Evolutionary conservation across 106 monocot genomes (phyloP).

Genomic region (Vanilla planifolia): DNA sequence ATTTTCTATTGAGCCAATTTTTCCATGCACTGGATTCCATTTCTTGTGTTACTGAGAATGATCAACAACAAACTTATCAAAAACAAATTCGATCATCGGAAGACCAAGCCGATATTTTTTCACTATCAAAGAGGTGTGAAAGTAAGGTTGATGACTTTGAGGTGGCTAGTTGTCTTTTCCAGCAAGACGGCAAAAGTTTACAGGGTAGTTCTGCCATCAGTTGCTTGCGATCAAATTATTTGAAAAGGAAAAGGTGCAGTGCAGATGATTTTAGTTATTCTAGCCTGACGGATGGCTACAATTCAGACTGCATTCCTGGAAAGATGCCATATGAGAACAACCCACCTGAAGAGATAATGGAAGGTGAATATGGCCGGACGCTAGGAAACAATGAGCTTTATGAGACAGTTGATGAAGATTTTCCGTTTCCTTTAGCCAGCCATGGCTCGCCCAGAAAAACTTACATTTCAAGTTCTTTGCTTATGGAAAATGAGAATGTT

Average conservation of each 20-base stretch:
- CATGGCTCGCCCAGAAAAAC: slow-evolving; percentile 1
- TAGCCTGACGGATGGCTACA: slow-evolving; percentile 4
- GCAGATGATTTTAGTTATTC: slow-evolving; percentile 17
- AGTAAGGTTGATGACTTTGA: slow-evolving; percentile 6
- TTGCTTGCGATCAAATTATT: slow-evolving; percentile 10
- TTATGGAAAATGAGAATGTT: slow-evolving; percentile 14
- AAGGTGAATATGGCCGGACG: slow-evolving; percentile 1
- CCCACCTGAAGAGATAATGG: slow-evolving; percentile 7
- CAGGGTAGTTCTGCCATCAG: slow-evolving; percentile 4
- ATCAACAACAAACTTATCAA: slow-evolving; percentile 17
- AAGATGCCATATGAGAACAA: slow-evolving; percentile 8
- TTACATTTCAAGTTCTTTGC: slow-evolving; percentile 5
- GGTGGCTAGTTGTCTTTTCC: slow-evolving; percentile 4
- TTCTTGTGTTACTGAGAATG: slow-evolving; percentile 16
- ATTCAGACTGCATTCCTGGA: slow-evolving; percentile 7
- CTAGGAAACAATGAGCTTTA: background rate
- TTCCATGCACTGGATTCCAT: slow-evolving; percentile 10
- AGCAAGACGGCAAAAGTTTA: slow-evolving; percentile 2
- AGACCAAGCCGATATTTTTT: slow-evolving; percentile 2
- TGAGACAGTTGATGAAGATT: slow-evolving; percentile 3
- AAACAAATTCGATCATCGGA: slow-evolving; percentile 13
- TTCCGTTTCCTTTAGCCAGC: slow-evolving; percentile 15
- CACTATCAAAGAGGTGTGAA: slow-evolving; percentile 21
- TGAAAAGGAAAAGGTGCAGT: slow-evolving; percentile 10
- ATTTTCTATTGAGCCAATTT: slow-evolving; percentile 3